Base-by-base conservation (phyloP, 768 basidiomycete genomes). In the Nidularia sp. region DNA sequence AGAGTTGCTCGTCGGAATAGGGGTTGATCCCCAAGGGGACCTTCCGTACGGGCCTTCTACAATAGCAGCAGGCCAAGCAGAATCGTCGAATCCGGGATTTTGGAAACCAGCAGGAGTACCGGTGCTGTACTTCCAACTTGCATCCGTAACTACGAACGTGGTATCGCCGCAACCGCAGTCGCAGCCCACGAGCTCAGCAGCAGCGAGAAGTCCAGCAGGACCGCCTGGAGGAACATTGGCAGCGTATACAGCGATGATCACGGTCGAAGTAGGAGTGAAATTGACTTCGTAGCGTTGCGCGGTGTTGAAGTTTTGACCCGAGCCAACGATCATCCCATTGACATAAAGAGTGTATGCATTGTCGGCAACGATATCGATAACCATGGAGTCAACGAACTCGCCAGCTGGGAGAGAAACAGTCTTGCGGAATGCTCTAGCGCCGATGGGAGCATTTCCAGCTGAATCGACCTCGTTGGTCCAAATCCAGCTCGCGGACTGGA, bases 381-480 rank as follows among this genome's bases (percentile, higher is more conserved):
- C 64, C 29, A 62, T 62, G 22, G 57, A 59, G 6, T 55, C 54
- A 1, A 62, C 57, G 7, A 55, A 49, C 52, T 61, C 54, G 6
- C 62, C 63, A 12, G 48, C 44, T 12, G 66, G 63, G 13, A 63
- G 53, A 18, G 53, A 53, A 29, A 66, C 54, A 2, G 55, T 63
- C 36, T 62, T 66, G 31, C 63, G 60, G 64, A 70, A 70, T 10
- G 66, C 62, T 36, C 67, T 62, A 5, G 57, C 33, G 1, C 68
- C 66, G 2, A 57, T 44, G 1, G 66, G 66, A 4, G 55, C 58
- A 12, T 35, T 50, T n/a, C 60, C 61, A 6, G 50, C 51, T 36
- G 33, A 51, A 41, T 41, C 39, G 35, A 64, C 52, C 32, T 69
- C 67, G 49, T 60, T 63, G 31, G 68, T 66, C 68, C 67, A 70